Evolutionary conservation across 1,284 basidiomycete genomes (phyloP), one percentile per base, ranked within the genome.

Genomic region (Afroboletus lepidellus): DNA sequence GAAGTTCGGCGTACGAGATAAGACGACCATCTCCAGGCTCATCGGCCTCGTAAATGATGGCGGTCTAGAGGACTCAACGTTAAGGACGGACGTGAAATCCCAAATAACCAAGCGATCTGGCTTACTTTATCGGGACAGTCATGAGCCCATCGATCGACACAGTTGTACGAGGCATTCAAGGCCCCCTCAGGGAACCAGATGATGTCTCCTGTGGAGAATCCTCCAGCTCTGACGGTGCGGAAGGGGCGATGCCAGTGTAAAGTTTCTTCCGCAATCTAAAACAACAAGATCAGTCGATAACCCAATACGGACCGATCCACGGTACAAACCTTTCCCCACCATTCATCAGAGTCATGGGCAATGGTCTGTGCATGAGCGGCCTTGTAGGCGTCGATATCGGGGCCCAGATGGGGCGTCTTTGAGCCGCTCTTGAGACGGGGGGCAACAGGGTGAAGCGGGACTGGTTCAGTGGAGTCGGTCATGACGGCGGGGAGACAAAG

Each of bases 21-120:
- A 88, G 79, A 56, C 83, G 72, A 51, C 92, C 89, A 57, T 94
- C 81, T 51, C 81, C 84, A 1, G 94, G 92, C 73, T 98, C 96
- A 65, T 99, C 97, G 4, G 94, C 95, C 73, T 99, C 96, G 77
- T 96, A 99, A 74, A 99, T 96, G 75, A 99, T 97, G 43, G 96
- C 96, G 23, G 87, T 84, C 89, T 82, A 54, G 30, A 32, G 27
- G 25, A 30, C 27, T 18, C 11, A 29, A 21, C 0, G 24, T 20
- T 33, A n/a, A 47, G 27, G 15, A 46, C 23, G 27, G 15, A 46
- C 23, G 37, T 21, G 41, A 27, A 23, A 24, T 18, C 20, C 21
- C 3, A 24, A 18, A 34, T 43, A 46, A 27, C 5, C 8, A 33
- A 24, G 24, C 2, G 8, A 6, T 3, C 20, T 43, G 55, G 46